These are phyloP conservation scores for Brassica carinata DNA, from an alignment of 345 rosid genomes.

Conservation along the genomic window DNA sequence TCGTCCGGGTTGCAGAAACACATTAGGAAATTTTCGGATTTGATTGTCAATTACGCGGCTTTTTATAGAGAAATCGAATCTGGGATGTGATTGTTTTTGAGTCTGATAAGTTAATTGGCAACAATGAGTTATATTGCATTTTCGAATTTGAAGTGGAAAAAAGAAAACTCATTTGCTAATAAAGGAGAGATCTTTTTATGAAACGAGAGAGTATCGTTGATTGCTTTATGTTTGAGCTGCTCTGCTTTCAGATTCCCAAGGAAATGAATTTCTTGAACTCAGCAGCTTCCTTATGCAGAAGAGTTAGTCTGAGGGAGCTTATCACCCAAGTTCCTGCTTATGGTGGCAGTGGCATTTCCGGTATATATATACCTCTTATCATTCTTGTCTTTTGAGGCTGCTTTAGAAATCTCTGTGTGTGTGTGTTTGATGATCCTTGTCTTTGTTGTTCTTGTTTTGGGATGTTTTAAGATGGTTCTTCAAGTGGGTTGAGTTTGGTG, in stretches of 20 bases:
- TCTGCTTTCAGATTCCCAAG: slow-evolving; percentile 18
- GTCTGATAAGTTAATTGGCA: neutral
- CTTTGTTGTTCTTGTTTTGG: no score
- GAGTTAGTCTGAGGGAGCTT: slow-evolving; percentile 50
- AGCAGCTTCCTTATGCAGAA: slow-evolving; percentile 50
- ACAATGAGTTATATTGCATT: neutral
- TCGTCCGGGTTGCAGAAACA: neutral
- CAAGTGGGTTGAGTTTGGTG: slow-evolving; percentile 66
- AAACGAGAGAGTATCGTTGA: no score
- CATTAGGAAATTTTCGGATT: neutral
- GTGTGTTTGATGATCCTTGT: no score
- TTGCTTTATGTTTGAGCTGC: no score
- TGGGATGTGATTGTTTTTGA: neutral
- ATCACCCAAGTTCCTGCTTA: slow-evolving; percentile 51
- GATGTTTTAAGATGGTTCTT: slow-evolving; percentile 51
- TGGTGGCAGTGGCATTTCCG: slow-evolving; percentile 42
- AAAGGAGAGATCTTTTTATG: no score
- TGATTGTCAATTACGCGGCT: neutral
- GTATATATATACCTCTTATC: slow-evolving; percentile 23
- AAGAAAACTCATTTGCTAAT: neutral
- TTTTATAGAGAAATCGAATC: neutral
- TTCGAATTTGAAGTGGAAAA: neutral
- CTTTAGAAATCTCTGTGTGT: neutral
- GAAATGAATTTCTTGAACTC: slow-evolving; percentile 40
- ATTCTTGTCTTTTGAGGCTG: neutral